Evolutionary conservation across 1,284 basidiomycete genomes (phyloP).

Genomic region (Rhodofomes roseus): DNA sequence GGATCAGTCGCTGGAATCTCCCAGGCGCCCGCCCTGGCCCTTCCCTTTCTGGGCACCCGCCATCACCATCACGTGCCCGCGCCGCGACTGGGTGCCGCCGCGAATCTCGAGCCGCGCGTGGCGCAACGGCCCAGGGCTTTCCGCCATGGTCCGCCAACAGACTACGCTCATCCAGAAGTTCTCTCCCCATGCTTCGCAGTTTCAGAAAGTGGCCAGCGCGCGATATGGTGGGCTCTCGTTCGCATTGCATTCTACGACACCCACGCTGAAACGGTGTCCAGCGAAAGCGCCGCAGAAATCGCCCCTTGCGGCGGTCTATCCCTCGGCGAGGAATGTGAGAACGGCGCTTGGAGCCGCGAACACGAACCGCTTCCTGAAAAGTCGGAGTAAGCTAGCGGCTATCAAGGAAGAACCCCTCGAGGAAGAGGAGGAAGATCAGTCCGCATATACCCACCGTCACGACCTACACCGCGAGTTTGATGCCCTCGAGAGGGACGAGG

Average conservation of each 20-base stretch:
- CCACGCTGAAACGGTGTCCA: not conserved
- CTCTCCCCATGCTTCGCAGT: conserved; percentile 10
- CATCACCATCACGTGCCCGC: conserved; percentile 1
- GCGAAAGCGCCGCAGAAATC: conserved; percentile 7
- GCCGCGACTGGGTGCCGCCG: not conserved
- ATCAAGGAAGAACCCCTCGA: conserved; percentile 20
- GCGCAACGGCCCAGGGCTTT: not conserved
- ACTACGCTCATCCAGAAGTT: conserved; percentile 18
- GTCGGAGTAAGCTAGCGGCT: conserved; percentile 14
- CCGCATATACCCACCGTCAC: conserved; percentile 4
- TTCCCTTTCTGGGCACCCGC: not conserved
- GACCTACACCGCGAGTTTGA: conserved; percentile 16
- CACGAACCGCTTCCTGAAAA: conserved; percentile 19
- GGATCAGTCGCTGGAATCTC: conserved; percentile 5
- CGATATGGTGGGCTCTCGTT: conserved; percentile 10
- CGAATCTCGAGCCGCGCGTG: not conserved
- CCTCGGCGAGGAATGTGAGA: conserved; percentile 13
- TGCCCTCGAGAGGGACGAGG: conserved; percentile 12
- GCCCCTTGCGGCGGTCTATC: conserved; percentile 11
- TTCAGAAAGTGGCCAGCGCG: conserved; percentile 10
- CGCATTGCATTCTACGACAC: not conserved
- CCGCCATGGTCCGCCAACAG: conserved; percentile 18
- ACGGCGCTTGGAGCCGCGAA: conserved; percentile 16
- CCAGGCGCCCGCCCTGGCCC: not conserved
- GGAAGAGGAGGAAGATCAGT: conserved; percentile 11